Evolutionary conservation across 306 rosid species (phyloP).

Genomic region (Pueraria montana): DNA sequence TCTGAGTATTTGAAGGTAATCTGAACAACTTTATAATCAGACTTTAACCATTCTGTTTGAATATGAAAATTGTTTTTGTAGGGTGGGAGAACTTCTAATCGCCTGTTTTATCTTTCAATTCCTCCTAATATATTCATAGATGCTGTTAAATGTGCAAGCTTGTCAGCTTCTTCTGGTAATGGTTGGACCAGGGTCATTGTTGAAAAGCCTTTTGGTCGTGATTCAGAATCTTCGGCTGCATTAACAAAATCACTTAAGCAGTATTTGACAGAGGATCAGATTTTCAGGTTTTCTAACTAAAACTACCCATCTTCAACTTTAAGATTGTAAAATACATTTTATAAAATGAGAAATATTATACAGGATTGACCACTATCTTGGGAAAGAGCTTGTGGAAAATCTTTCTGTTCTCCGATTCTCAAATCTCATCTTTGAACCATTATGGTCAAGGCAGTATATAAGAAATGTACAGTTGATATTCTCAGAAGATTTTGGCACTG

Average conservation of each 20-base stretch:
- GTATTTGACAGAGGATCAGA: conserved; percentile 87
- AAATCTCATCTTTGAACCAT: conserved; percentile 90
- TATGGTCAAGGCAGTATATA: conserved; percentile 97
- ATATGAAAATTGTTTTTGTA: conserved; percentile 53
- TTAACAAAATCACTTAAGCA: conserved; percentile 84
- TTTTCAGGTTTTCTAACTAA: conserved; percentile 69
- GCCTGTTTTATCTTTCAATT: conserved; percentile 89
- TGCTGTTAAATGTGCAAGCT: conserved; percentile 88
- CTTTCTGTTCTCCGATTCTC: conserved; percentile 95
- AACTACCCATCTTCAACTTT: conserved; percentile 35
- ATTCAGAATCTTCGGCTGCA: conserved; percentile 94
- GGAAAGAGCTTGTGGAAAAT: conserved; percentile 96
- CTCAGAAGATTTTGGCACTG: conserved; percentile 97
- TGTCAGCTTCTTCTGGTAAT: conserved; percentile 76
- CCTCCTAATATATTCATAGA: conserved; percentile 90
- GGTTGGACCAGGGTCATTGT: conserved; percentile 99
- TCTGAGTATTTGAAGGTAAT: background rate
- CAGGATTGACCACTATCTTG: conserved; percentile 96
- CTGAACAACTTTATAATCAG: background rate
- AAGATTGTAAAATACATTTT: conserved; percentile 30
- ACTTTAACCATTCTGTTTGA: conserved; percentile 47
- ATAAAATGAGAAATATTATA: conserved; percentile 27
- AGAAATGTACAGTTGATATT: conserved; percentile 87
- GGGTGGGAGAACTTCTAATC: conserved; percentile 84
- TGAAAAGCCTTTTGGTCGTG: conserved; percentile 96